Base-by-base conservation (phyloP, 352 stramenopile genomes). In the Globisporangium cystogenes region DNA sequence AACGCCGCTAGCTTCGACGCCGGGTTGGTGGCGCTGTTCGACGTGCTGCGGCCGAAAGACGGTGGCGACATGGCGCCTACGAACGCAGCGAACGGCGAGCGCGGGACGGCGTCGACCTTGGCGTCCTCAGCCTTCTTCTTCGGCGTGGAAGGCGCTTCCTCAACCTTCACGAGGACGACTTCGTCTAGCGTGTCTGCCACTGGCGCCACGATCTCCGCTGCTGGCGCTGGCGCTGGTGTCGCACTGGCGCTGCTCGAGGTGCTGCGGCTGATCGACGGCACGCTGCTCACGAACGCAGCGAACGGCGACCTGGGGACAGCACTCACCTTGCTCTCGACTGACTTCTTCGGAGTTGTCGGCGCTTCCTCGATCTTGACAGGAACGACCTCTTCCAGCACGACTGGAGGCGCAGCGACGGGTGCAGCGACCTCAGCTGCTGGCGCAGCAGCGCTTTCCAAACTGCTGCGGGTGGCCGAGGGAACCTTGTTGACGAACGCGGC, bases 1-100 rank as follows among this genome's bases (percentile, higher is more conserved):
- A 90, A 90, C 7, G 73, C 73, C 4, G 79, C 72, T 1, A 90
- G 58, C 50, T 79, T 84, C 6, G 76, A 85, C 52, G 55, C 31
- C 6, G 54, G 37, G 23, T 45, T 43, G 1, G 45, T 16, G 16
- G 52, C 47, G 12, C 20, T 20, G 27, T 45, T 37, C 16, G 59
- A 50, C 26, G 55, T 62, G 12, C 57, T 55, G 24, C 43, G 52
- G 10, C 21, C 47, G 18, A 47, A 7, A 15, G 40, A 7, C 7
- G 49, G 29, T 12, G 47, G 43, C 21, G 36, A 23, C 10, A 45
- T 24, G 27, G n/a, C n/a, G 4, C 37, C 26, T 20, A 49, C 20
- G 18, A 56, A 49, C 7, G 39, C 40, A 21, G 40, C 40, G 26
- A 49, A 43, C 27, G 50, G 50, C 7, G 50, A 56, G 27, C 39